Evolutionary conservation across 1,284 basidiomycete genomes (phyloP), one percentile per base, ranked within the genome.

Genomic region (Phlebopus sp.): DNA sequence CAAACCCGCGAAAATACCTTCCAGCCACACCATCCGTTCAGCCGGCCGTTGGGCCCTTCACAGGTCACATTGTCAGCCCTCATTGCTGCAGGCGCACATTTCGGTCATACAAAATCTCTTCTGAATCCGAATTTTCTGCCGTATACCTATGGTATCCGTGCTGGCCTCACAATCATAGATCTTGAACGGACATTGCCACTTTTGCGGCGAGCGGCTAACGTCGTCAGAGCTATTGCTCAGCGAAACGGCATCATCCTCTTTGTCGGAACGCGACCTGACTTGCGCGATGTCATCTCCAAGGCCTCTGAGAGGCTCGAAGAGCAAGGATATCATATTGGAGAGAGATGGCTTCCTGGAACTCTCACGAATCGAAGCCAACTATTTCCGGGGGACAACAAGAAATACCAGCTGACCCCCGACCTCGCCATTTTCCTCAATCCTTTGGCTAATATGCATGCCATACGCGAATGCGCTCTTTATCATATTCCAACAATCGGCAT

Each of bases 101-200:
- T 99, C 37, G 97, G 97, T 4, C 96, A 99, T 66, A 78, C 86
- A 21, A 79, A 82, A 42, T 78, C 84, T 2, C 81, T 90, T 54
- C 86, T 96, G 75, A 86, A 91, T 66, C 86, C 90, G 15, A 85
- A 92, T 55, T 95, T 92, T 64, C 78, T 88, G 57, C 92, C 95
- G n/a, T 95, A 92, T 65, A 86, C 96, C 37, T 98, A 98, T 66
- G 97, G 96, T 51, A 84, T 82, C 19, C 90, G 97, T 46, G 83
- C 92, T 30, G 92, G 89, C 13, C 81, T 97, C 52, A 92, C 92
- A 43, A 81, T 98, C 66, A 98, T 99, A 66, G 94, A 99, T 69
- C 78, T 99, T 31, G 93, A 98, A 67, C 87, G 90, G 56, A 98
- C 97, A 0, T 75, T 99, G 1, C 92, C 94, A 4, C 84, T 95